These are phyloP conservation scores for Taphrina pruni DNA, from an alignment of 1,139 yeast genomes.

Conservation along the genomic window DNA sequence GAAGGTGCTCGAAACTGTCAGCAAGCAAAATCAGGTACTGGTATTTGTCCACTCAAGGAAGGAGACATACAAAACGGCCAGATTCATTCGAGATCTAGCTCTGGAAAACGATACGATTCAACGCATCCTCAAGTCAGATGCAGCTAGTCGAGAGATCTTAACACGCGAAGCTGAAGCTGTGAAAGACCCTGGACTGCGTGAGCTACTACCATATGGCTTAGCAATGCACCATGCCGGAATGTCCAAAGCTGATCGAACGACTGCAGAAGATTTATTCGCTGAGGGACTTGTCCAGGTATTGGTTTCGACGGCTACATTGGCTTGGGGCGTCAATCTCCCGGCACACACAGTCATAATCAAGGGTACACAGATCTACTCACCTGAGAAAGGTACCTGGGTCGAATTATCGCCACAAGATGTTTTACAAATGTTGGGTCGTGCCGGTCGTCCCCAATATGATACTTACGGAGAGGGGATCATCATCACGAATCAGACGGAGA, in stretches of 20 bases:
- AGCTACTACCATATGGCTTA: slow-evolving; percentile 71
- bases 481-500: slow-evolving; percentile 82
- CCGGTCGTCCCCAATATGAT: slow-evolving; percentile 96
- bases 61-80: slow-evolving; percentile 86
- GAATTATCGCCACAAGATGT: slow-evolving; percentile 93
- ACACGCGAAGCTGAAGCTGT: slow-evolving; percentile 66
- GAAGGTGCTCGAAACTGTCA: slow-evolving; percentile 71
- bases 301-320: slow-evolving; percentile 93
- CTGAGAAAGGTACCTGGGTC: slow-evolving; percentile 86
- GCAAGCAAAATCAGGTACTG: slow-evolving; percentile 70
- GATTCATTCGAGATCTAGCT: slow-evolving; percentile 69
- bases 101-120: slow-evolving; percentile 62
- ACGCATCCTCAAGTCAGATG: slow-evolving; percentile 58
- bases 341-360: slow-evolving; percentile 95
- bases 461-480: slow-evolving; percentile 92
- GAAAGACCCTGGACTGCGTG: slow-evolving; percentile 63
- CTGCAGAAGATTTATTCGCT: slow-evolving; percentile 85
- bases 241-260: slow-evolving; percentile 70
- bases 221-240: slow-evolving; percentile 97
- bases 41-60: slow-evolving; percentile 93
- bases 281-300: slow-evolving; percentile 81
- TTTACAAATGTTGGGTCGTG: slow-evolving; percentile 92
- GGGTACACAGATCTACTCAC: slow-evolving; percentile 93
- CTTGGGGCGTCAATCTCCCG: slow-evolving; percentile 98
- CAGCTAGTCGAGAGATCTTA: slow-evolving; percentile 70